Percentiles rank a stretch among this genome's conserved stretches.
These are phyloP conservation scores for Solioccasus polychromus DNA, from an alignment of 768 basidiomycete genomes.

Conservation along the genomic window DNA sequence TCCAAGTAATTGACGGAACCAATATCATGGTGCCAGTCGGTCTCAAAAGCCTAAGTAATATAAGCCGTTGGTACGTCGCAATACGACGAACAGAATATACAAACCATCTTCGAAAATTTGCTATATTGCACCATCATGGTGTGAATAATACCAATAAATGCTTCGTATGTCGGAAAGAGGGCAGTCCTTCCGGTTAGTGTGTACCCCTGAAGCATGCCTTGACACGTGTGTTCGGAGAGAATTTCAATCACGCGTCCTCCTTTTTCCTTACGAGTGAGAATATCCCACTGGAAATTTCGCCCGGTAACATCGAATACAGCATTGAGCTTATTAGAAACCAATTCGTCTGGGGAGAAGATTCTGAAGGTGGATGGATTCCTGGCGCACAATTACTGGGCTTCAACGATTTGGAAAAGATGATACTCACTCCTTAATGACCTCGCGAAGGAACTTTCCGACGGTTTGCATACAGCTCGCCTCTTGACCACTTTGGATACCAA, in stretches of 20 bases:
- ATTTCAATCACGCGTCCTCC: conserved; percentile 88
- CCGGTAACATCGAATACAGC: conserved; percentile 65
- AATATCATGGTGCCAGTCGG: conserved; percentile 66
- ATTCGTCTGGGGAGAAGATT: conserved; percentile 89
- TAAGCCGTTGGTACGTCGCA: not conserved
- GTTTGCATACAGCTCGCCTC: conserved; percentile 79
- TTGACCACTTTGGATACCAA: conserved; percentile 48
- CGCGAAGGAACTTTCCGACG: conserved; percentile 53
- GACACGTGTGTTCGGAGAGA: conserved; percentile 83
- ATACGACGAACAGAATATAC: conserved; percentile 9
- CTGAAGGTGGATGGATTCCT: conserved; percentile 79
- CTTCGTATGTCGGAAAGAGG: conserved; percentile 88
- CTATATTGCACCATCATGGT: conserved; percentile 90
- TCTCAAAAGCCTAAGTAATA: conserved; percentile 45
- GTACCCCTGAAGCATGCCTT: conserved; percentile 91
- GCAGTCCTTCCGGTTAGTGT: conserved; percentile 84
- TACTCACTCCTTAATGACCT: conserved; percentile 53
- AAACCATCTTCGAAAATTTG: conserved; percentile 84
- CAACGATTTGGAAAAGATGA: not conserved
- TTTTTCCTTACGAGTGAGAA: conserved; percentile 54
- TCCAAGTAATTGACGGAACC: conserved; percentile 84
- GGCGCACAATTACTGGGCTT: not conserved
- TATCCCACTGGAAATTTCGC: conserved; percentile 87
- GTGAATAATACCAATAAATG: conserved; percentile 85
- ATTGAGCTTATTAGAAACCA: conserved; percentile 86